Base-by-base conservation (phyloP, 805 yeast species). In the Pichia sporocuriosa region DNA sequence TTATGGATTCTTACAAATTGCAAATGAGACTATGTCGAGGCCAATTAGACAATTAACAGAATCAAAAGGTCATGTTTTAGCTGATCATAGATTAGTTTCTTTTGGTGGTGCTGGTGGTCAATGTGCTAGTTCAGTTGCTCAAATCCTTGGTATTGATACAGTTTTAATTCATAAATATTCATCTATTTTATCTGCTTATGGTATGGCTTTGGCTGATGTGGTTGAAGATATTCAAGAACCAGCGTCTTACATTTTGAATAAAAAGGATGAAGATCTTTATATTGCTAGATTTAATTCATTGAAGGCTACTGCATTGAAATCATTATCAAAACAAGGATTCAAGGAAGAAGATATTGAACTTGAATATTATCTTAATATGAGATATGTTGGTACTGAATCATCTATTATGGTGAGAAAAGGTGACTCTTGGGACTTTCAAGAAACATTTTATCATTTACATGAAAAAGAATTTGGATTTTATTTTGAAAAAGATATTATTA, bases 71-170 rank as follows among this genome's bases (percentile, higher is more conserved):
- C 77, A 79, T 54, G 70, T 74, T 36, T 70, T 79, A 0, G 56
- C 81, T 10, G 66, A 72, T 10, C 95, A 86, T 57, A 66, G 81
- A 42, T 63, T 86, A 45, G 94, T 88, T 2, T 74, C 90, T 2
- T 86, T 86, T 62, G 96, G 96, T 37, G 96, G 96, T 38, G 95
- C 95, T 22, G 96, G 95, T 40, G 95, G 95, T 9, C 96, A 87
- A 62, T 89, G 84, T 59, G 89, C 93, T 2, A 79, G 75, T 38
- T 78, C 84, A 6, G 78, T 87, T 26, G 94, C 95, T 1, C 70
- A 75, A 44, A 70, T 73, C 19, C 66, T 86, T 46, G 87, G 87
- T 7, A 82, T 87, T 38, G 58, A 67, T 11, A 73, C 77, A 19
- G 84, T 87, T 8, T 61, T 85, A 27, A 79, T 83, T 21, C 95